Percentiles rank a stretch among this genome's conserved stretches.
Evolutionary conservation across 108 stramenopile genomes (phyloP).

Genomic region (Nitzschia sp.): DNA sequence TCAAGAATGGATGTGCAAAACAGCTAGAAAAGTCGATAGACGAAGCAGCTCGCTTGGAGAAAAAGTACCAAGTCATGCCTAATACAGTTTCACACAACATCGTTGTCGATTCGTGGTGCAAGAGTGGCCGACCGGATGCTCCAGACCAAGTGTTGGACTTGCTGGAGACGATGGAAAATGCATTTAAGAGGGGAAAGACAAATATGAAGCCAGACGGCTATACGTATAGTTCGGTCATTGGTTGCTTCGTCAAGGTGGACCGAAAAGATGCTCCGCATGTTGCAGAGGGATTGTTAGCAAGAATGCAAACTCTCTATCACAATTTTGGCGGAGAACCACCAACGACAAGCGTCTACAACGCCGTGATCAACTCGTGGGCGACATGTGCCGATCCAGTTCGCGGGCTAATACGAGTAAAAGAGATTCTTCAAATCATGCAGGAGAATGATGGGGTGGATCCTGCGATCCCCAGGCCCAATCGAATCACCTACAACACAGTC

Average conservation of each 20-base stretch:
- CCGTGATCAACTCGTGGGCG: constrained; percentile 62
- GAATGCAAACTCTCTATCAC: constrained; percentile 42
- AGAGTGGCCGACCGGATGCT: constrained; percentile 25
- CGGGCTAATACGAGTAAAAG: constrained; percentile 36
- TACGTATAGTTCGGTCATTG: constrained; percentile 37
- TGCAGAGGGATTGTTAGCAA: constrained; percentile 38
- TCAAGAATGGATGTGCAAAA: constrained; percentile 14
- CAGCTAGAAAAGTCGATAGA: not conserved
- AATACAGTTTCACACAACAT: constrained; percentile 24
- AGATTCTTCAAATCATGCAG: constrained; percentile 48
- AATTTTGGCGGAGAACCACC: constrained; percentile 37
- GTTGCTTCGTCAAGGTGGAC: constrained; percentile 19
- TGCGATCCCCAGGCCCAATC: constrained; percentile 19
- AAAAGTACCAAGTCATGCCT: constrained; percentile 18
- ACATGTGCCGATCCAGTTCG: constrained; percentile 27
- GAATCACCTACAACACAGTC: constrained; percentile 37
- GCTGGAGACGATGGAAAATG: constrained; percentile 30
- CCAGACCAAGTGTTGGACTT: constrained; percentile 26
- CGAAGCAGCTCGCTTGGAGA: constrained; percentile 3
- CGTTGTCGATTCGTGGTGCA: constrained; percentile 22
- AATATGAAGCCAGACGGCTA: constrained; percentile 28
- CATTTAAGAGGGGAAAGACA: constrained; percentile 15
- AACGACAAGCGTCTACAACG: constrained; percentile 44
- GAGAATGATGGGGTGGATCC: constrained; percentile 31
- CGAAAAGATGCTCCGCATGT: constrained; percentile 29